Evolutionary conservation across 192 early-diverging fungal species (phyloP).

Genomic region (Spizellomyces punctatus): DNA sequence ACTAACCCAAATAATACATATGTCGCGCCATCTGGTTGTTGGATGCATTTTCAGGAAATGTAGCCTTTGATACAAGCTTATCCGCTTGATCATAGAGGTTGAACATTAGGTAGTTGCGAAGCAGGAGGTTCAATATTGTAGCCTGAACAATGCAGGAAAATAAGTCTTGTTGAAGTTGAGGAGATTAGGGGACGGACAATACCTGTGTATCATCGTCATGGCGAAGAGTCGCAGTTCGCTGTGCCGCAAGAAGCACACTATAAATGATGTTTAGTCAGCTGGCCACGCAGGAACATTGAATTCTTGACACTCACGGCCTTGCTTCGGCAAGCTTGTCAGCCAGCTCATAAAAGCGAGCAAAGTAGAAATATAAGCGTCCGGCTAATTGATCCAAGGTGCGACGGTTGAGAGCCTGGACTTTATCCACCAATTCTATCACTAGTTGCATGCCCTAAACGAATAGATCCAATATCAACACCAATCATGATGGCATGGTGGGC

Average conservation of each 20-base stretch:
- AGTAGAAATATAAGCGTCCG: conserved; percentile 92
- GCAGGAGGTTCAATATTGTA: conserved; percentile 85
- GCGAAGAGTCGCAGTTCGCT: conserved; percentile 89
- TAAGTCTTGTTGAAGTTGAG: conserved; percentile 2
- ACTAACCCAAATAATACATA: conserved; percentile 87
- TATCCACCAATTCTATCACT: conserved; percentile 65
- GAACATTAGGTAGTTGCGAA: conserved; percentile 91
- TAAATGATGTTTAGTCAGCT: conserved; percentile 4
- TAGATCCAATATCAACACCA: not conserved
- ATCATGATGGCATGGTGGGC: not conserved
- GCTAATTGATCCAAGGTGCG: conserved; percentile 88
- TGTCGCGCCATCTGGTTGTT: conserved; percentile 95
- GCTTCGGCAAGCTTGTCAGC: conserved; percentile 69
- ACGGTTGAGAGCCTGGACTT: conserved; percentile 72
- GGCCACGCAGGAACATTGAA: no score
- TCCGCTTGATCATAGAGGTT: conserved; percentile 98
- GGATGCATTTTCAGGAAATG: conserved; percentile 85
- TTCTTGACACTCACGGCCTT: conserved; percentile 57
- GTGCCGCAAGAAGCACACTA: conserved; percentile 75
- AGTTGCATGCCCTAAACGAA: conserved; percentile 65
- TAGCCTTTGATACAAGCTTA: conserved; percentile 88
- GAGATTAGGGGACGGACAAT: not conserved
- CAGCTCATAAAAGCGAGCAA: conserved; percentile 88
- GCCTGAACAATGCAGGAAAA: conserved; percentile 50
- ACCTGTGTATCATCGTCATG: conserved; percentile 90